Evolutionary conservation across 352 stramenopile genomes (phyloP).

Genomic region (Phytopythium cucurbitacearum): DNA sequence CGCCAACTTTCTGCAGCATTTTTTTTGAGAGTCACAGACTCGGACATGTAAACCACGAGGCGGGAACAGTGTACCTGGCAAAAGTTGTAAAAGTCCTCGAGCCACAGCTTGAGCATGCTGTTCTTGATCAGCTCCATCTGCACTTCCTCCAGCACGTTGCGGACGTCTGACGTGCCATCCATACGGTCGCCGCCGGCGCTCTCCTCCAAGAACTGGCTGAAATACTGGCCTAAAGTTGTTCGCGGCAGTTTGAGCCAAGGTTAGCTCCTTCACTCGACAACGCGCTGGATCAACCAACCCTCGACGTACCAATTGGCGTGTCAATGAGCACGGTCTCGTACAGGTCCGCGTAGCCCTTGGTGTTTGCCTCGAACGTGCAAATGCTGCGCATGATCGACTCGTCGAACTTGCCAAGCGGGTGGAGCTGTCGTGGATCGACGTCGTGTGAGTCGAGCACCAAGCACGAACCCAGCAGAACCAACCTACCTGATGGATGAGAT

Average conservation of each 20-base stretch:
- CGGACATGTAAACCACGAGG: not conserved
- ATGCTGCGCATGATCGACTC: constrained; percentile 99
- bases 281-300: not conserved
- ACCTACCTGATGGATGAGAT: constrained; percentile 92
- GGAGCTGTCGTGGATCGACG: constrained; percentile 67
- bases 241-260: not conserved
- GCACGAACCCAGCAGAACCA: not conserved
- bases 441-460: not conserved
- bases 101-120: constrained; percentile 97
- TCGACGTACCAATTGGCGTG: constrained; percentile 90
- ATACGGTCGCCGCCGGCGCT: constrained; percentile 80
- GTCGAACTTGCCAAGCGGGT: constrained; percentile 98
- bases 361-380: constrained; percentile 95
- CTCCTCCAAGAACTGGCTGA: constrained; percentile 96
- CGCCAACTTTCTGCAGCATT: constrained; percentile 81
- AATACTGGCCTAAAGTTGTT: constrained; percentile 90
- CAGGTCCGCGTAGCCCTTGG: constrained; percentile 98
- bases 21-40: not conserved
- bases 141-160: constrained; percentile 97
- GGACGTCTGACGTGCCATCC: constrained; percentile 85
- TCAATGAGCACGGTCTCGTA: constrained; percentile 99
- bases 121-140: constrained; percentile 99
- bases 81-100: constrained; percentile 94
- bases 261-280: not conserved
- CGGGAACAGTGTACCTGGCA: constrained; percentile 55